Conservation (phyloP, 2,329 filamentous ascomycete genomes). For the Venturia pyrina region DNA sequence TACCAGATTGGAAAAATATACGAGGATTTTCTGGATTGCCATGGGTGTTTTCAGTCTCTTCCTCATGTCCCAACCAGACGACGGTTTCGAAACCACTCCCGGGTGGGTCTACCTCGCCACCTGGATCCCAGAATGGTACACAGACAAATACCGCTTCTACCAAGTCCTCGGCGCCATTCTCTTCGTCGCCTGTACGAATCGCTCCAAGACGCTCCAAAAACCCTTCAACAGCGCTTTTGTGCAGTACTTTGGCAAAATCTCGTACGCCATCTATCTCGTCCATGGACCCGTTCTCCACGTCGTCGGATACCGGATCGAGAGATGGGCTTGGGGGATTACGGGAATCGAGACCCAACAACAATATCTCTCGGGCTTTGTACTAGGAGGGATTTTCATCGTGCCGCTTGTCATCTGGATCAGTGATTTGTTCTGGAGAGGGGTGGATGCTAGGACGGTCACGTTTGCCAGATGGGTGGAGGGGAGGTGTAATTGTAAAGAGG, state of each 20-base stretch:
- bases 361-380: conserved; percentile 14
- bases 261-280: conserved; percentile 38
- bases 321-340: conserved; percentile 14
- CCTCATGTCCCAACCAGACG: conserved; percentile 33
- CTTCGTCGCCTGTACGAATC: conserved; percentile 12
- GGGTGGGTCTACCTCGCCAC: conserved; percentile 31
- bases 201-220: conserved; percentile 28
- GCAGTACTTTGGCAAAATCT: conserved; percentile 38
- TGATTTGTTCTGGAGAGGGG: conserved; percentile 15
- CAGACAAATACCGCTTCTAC: conserved; percentile 34
- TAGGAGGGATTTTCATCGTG: conserved; percentile 9
- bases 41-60: conserved; percentile 32
- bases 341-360: conserved; percentile 11
- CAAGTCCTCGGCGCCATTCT: conserved; percentile 27
- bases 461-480: conserved; percentile 16
- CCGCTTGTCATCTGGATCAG: conserved; percentile 14
- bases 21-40: conserved; percentile 20
- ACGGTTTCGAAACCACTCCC: conserved; percentile 30
- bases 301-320: conserved; percentile 14
- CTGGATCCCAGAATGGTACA: conserved; percentile 31
- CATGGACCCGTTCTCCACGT: conserved; percentile 21
- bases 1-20: background rate
- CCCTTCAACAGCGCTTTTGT: conserved; percentile 31
- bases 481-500: conserved; percentile 1
- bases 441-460: conserved; percentile 14